Evolutionary conservation across 2,329 filamentous ascomycete genomes (phyloP), one percentile per base, ranked within the genome.

Genomic region (Colletotrichum neosansevieriae): DNA sequence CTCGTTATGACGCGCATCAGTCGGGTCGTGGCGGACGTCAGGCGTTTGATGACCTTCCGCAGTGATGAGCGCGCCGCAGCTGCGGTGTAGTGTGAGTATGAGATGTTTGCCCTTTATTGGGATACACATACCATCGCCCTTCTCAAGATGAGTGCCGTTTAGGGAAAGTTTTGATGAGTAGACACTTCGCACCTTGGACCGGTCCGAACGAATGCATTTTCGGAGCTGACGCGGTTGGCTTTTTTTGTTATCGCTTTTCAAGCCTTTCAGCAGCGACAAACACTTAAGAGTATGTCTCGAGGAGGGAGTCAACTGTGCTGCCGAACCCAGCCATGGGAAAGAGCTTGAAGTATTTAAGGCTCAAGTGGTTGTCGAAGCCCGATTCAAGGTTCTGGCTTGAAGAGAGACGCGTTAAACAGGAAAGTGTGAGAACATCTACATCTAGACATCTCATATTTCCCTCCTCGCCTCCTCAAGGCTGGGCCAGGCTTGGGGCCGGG

Each of bases 271-370:
- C 12, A 84, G 76, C 15, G 78, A 76, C 38, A 84, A 76, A 69
- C 83, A 83, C 70, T 78, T 78, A 83, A 56, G 80, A 78, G 65
- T 86, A 87, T 12, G 82, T 82, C 54, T 83, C 79, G 17, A 87
- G 74, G 13, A 88, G 77, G 7, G 79, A 79, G 4, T 76, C 75
- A 50, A 87, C 80, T 17, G 79, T 78, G 58, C 79, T 75, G 58
- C 82, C 79, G 70, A 87, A 84, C 40, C 78, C 75, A 29, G 76
- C 80, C 79, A 79, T 79, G 13, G 3, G 6, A 38, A 24, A 49
- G 45, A 9, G 17, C 19, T 7, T 17, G 45, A 19, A 1, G 42
- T 45, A 3, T 13, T 45, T n/a, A 1, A 45, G 42, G 36, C 36
- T 38, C 11, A 15, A 6, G 36, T 15, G 13, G 36, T 38, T 38